Percentiles rank a stretch among this genome's conserved stretches.
Conservation (phyloP, 148 eudicot genomes). For the Rhododendron vialii region DNA sequence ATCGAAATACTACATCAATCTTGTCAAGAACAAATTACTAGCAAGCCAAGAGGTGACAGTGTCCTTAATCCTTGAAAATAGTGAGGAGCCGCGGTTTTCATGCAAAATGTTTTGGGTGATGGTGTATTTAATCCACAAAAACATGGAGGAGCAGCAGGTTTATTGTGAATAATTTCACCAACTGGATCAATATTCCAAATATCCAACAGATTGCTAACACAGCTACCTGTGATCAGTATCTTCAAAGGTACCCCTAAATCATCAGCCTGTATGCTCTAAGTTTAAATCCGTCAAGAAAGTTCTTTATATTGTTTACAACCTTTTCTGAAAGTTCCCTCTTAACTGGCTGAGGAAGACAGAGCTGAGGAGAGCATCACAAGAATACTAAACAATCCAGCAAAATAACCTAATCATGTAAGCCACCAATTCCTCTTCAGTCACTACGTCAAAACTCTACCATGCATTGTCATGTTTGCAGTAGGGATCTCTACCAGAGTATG, state of each 20-base stretch:
- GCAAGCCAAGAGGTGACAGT: neutral
- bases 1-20: neutral
- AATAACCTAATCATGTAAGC: conserved; percentile 2
- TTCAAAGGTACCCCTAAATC: neutral
- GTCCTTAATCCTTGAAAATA: neutral
- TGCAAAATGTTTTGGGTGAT: neutral
- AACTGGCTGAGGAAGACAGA: neutral
- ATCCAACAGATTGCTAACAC: conserved; percentile 6
- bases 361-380: neutral
- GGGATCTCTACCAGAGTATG: neutral
- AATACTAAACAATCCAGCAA: neutral
- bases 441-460: neutral
- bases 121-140: neutral
- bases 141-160: neutral
- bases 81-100: neutral
- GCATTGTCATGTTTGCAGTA: conserved; percentile 3
- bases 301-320: neutral
- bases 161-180: neutral
- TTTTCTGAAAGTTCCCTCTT: neutral
- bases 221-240: neutral
- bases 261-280: neutral
- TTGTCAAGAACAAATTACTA: neutral
- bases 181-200: neutral
- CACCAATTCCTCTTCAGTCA: neutral
- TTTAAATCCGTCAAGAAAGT: neutral